Percentiles rank a stretch among this genome's conserved stretches.
Conservation (phyloP, 352 stramenopile species). For the Phytophthora syringae region DNA sequence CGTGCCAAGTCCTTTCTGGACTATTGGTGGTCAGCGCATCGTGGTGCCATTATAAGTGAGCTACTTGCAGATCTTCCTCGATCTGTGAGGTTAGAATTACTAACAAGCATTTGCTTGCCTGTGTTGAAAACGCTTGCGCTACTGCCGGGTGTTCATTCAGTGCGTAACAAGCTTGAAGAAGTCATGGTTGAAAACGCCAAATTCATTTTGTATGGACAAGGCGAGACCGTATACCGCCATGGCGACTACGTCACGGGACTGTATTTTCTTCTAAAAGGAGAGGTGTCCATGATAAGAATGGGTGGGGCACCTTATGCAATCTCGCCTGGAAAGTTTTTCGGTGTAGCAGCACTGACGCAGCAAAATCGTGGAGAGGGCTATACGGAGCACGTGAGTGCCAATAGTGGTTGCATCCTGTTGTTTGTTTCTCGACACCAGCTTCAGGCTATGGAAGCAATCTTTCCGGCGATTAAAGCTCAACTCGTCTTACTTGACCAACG, state of each 20-base stretch:
- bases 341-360: conserved; percentile 45
- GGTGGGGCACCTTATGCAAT: conserved; percentile 29
- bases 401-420: conserved; percentile 57
- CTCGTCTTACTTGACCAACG: conserved; percentile 54
- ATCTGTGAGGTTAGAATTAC: conserved; percentile 48
- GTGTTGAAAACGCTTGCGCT: conserved; percentile 50
- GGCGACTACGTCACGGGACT: conserved; percentile 61
- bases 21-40: conserved; percentile 69
- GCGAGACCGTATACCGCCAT: conserved; percentile 56
- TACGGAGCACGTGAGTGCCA: conserved; percentile 50
- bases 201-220: conserved; percentile 62
- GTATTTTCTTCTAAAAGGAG: conserved; percentile 61
- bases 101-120: conserved; percentile 46
- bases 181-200: conserved; percentile 51
- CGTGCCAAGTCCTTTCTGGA: conserved; percentile 64
- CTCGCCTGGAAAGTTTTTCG: conserved; percentile 49
- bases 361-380: conserved; percentile 52
- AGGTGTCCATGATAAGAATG: conserved; percentile 43
- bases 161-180: conserved; percentile 41
- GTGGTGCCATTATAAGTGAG: conserved; percentile 50
- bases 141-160: conserved; percentile 34
- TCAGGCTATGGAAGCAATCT: conserved; percentile 50
- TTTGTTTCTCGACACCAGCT: conserved; percentile 56
- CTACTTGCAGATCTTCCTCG: conserved; percentile 51
- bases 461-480: conserved; percentile 49